Evolutionary conservation across 306 rosid species (phyloP).

Genomic region (Cucurbita ficifolia): DNA sequence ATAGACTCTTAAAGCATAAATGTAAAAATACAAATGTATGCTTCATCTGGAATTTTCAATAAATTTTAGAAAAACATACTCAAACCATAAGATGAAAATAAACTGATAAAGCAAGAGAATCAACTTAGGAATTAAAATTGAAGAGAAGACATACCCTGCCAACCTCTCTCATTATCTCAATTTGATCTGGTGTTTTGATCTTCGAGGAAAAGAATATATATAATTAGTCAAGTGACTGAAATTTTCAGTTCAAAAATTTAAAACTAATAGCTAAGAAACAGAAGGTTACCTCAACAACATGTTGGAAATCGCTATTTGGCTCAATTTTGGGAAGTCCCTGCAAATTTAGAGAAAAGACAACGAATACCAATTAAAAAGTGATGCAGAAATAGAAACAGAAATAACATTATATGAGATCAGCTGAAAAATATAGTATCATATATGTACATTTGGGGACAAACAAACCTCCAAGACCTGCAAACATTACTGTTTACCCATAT

Average conservation of each 20-base stretch:
- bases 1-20: neutral
- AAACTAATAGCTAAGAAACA: neutral
- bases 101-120: neutral
- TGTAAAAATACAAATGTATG: neutral
- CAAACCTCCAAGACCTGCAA: neutral
- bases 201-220: slow-evolving; percentile 18
- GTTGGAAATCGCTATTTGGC: slow-evolving; percentile 70
- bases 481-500: neutral
- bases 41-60: neutral
- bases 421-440: neutral
- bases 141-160: slow-evolving; percentile 39
- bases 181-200: slow-evolving; percentile 67
- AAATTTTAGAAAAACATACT: neutral
- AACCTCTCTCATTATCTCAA: slow-evolving; percentile 72
- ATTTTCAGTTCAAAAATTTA: neutral
- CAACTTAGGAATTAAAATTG: neutral
- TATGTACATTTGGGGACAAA: neutral
- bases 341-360: slow-evolving; percentile 7
- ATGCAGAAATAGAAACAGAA: neutral
- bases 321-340: slow-evolving; percentile 80
- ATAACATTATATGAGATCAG: neutral
- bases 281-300: slow-evolving; percentile 56
- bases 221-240: neutral
- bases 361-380: neutral
- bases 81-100: neutral